Conservation (phyloP, 2,329 filamentous ascomycete genomes). For the Calonectria pseudoreteaudii region DNA sequence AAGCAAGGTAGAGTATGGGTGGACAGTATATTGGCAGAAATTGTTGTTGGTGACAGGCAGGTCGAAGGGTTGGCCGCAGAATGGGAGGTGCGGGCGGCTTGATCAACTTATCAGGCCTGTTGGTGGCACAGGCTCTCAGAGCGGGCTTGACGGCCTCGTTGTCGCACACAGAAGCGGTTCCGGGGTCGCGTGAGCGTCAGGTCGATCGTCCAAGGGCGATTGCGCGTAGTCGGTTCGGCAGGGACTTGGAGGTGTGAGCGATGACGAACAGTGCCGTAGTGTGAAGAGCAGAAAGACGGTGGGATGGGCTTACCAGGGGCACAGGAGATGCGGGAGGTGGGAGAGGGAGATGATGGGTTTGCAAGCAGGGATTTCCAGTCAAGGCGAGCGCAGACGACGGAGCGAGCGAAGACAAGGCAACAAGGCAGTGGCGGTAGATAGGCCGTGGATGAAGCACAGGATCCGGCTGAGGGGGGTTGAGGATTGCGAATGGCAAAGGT, state of each 20-base stretch:
- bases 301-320: constrained; percentile 38
- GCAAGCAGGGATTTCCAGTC: constrained; percentile 23
- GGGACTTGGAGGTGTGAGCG: constrained; percentile 36
- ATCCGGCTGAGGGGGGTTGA: constrained; percentile 34
- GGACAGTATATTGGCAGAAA: not conserved
- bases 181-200: constrained; percentile 31
- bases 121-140: constrained; percentile 38
- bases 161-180: constrained; percentile 37
- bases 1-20: not conserved
- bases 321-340: constrained; percentile 17
- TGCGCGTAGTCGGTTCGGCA: constrained; percentile 31
- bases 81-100: constrained; percentile 20
- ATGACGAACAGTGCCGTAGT: constrained; percentile 38
- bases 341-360: not conserved
- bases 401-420: not conserved
- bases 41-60: constrained; percentile 15
- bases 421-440: not conserved
- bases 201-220: constrained; percentile 35
- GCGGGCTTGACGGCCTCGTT: constrained; percentile 32
- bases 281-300: constrained; percentile 34
- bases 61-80: constrained; percentile 20
- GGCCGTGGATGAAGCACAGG: constrained; percentile 17
- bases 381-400: constrained; percentile 15
- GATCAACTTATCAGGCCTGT: constrained; percentile 29
- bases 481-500: constrained; percentile 35